Percentiles rank a stretch among this genome's conserved stretches.
Conservation (phyloP, 129 eudicot species). For the Centella asiatica region DNA sequence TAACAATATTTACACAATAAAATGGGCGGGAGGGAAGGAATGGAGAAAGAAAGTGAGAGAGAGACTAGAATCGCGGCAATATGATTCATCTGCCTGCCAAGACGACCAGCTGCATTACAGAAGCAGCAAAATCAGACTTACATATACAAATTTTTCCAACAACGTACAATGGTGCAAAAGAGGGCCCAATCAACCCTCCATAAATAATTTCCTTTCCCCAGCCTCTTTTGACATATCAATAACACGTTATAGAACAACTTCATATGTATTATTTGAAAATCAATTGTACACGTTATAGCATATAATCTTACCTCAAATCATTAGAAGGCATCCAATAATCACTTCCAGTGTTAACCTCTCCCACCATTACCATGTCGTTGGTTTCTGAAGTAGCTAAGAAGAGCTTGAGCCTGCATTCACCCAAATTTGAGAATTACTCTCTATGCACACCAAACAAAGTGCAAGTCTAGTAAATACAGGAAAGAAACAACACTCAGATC, state of each 20-base stretch:
- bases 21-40: background rate
- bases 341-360: constrained; percentile 40
- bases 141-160: constrained; percentile 29
- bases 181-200: constrained; percentile 21
- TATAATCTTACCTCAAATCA: constrained; percentile 21
- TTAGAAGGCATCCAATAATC: constrained; percentile 7
- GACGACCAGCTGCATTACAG: constrained; percentile 31
- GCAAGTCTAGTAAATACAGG: no score
- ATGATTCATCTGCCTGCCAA: constrained; percentile 14
- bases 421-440: background rate
- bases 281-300: constrained; percentile 31
- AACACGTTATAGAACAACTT: constrained; percentile 15
- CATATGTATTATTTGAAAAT: constrained; percentile 37
- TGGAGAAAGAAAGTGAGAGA: background rate
- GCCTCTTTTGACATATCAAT: constrained; percentile 22
- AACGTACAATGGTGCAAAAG: constrained; percentile 15
- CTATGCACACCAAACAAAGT: no score
- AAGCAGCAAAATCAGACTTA: constrained; percentile 26
- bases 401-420: constrained; percentile 64
- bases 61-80: no score
- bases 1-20: no score
- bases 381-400: constrained; percentile 64
- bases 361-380: constrained; percentile 60
- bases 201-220: constrained; percentile 18
- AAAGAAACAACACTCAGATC: background rate